Conservation (phyloP, 169 alveolate genomes). For the Cryptosporidium muris region DNA sequence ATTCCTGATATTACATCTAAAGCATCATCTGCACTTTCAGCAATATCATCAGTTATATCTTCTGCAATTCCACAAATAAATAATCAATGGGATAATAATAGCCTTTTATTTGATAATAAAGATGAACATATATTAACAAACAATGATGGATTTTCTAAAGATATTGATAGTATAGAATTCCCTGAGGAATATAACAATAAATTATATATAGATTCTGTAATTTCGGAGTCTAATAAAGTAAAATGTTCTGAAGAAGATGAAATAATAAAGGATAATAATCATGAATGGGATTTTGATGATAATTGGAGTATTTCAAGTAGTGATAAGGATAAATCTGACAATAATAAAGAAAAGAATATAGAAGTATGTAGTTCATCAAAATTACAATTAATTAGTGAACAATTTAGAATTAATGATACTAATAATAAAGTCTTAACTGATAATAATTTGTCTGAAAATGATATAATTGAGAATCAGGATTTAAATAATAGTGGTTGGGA, state of each 20-base stretch:
- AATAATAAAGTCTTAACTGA: not conserved
- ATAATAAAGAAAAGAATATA: not conserved
- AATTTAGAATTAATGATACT: constrained; percentile 15
- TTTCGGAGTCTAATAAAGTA: not conserved
- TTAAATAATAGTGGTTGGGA: no score
- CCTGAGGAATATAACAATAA: not conserved
- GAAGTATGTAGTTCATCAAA: not conserved
- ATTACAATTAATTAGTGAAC: constrained; percentile 33
- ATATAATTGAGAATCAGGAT: no score
- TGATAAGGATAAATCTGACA: not conserved
- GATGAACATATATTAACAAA: constrained; percentile 40
- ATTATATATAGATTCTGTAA: no score
- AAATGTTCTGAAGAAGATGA: constrained; percentile 40
- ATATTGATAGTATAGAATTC: not conserved
- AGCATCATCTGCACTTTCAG: no score
- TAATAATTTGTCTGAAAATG: not conserved
- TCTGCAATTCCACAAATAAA: no score
- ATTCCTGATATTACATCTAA: no score
- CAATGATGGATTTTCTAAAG: constrained; percentile 42
- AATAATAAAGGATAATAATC: constrained; percentile 32
- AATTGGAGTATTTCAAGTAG: not conserved
- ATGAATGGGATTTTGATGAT: constrained; percentile 42
- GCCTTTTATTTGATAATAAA: constrained; percentile 43
- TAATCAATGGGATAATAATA: not conserved
- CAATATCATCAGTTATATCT: no score